Conservation (phyloP, 2,329 filamentous ascomycete genomes). For the Colletotrichum tabaci region DNA sequence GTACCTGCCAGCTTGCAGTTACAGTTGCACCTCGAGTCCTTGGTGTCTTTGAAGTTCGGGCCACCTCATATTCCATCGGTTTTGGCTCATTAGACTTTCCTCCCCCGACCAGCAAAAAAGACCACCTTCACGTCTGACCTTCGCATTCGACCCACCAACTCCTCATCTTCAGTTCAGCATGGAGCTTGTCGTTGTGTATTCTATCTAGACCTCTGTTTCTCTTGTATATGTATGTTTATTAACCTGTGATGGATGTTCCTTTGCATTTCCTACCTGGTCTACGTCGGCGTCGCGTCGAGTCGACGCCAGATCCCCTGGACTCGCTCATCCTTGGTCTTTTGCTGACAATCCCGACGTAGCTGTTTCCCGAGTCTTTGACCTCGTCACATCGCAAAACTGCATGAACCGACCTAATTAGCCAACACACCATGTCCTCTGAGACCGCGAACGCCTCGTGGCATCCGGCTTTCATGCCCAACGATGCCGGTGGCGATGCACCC, state of each 20-base stretch:
- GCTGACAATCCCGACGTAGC: conserved; percentile 48
- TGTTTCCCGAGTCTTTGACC: conserved; percentile 43
- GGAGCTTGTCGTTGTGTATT: conserved; percentile 36
- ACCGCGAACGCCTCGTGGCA: conserved; percentile 56
- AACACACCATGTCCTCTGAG: conserved; percentile 56
- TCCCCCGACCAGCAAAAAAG: conserved; percentile 19
- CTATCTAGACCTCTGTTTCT: conserved; percentile 37
- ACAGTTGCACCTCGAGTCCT: not conserved
- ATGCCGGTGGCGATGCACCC: conserved; percentile 42
- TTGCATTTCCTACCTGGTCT: not conserved
- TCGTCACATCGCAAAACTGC: conserved; percentile 26
- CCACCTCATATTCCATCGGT: conserved; percentile 25
- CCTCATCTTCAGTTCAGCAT: conserved; percentile 33
- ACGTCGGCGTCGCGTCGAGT: conserved; percentile 32
- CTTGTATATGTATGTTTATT: conserved; percentile 40
- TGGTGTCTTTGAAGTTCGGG: conserved; percentile 10
- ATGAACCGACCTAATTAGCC: conserved; percentile 42
- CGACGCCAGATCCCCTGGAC: conserved; percentile 28
- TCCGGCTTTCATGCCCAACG: conserved; percentile 58
- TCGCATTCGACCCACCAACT: conserved; percentile 30
- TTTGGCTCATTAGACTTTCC: conserved; percentile 30
- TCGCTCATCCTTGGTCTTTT: conserved; percentile 40
- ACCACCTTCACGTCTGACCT: conserved; percentile 23
- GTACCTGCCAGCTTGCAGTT: conserved; percentile 43
- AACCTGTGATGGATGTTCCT: not conserved